A percentile compares a stretch with the other conserved stretches of the same genome.
Conservation (phyloP, 2,329 filamentous ascomycete genomes). For the Colletotrichum abscissum region DNA sequence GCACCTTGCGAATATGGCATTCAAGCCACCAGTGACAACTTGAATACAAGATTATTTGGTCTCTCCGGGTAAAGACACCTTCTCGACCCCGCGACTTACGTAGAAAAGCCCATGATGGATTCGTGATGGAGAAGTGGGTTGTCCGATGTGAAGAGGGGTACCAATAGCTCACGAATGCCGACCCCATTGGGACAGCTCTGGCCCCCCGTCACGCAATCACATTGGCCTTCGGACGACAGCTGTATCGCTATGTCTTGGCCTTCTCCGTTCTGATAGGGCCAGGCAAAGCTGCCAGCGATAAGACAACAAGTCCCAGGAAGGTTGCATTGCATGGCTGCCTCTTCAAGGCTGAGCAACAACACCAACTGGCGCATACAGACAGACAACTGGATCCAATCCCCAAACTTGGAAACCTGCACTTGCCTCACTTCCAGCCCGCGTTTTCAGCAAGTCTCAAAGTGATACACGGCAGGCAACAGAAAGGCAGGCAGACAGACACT, state of each 20-base stretch:
- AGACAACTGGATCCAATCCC: background rate
- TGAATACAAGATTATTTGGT: background rate
- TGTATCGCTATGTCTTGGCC: background rate
- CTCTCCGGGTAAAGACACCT: background rate
- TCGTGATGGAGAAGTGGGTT: background rate
- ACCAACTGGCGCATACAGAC: background rate
- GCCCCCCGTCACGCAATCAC: background rate
- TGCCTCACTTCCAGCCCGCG: background rate
- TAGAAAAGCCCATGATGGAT: background rate
- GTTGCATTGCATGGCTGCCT: background rate
- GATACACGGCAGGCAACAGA: background rate
- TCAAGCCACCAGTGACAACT: background rate
- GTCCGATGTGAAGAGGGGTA: background rate
- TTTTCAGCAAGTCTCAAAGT: background rate
- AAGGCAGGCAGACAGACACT: background rate
- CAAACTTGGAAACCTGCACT: background rate
- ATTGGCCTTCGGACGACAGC: background rate
- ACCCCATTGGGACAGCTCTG: background rate
- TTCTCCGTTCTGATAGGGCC: background rate
- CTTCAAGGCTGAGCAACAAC: background rate
- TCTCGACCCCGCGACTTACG: background rate
- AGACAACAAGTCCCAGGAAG: background rate
- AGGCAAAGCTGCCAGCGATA: background rate
- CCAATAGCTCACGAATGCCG: background rate
- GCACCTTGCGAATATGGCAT: no score